Percentiles rank a stretch among this genome's conserved stretches.
These are phyloP conservation scores for Wickerhamiella lipophila DNA, from an alignment of 805 yeast species.

Conservation along the genomic window DNA sequence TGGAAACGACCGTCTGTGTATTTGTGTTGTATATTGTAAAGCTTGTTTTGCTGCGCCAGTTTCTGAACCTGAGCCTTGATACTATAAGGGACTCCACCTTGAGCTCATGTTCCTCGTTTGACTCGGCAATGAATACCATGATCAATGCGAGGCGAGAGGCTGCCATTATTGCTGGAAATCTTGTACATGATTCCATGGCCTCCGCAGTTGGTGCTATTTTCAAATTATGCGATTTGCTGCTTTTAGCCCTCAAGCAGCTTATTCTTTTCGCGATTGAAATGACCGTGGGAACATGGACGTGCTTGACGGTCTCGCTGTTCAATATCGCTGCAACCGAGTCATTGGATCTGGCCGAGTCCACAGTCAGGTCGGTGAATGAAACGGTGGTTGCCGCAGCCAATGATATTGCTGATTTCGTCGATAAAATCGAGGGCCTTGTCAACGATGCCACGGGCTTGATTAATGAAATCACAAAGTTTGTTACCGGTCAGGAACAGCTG, in stretches of 20 bases:
- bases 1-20: slow-evolving; percentile 51
- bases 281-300: slow-evolving; percentile 75
- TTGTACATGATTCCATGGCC: slow-evolving; percentile 35
- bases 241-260: slow-evolving; percentile 47
- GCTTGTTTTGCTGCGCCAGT: slow-evolving; percentile 41
- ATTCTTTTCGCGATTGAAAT: slow-evolving; percentile 56
- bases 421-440: slow-evolving; percentile 44
- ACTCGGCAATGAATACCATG: slow-evolving; percentile 28
- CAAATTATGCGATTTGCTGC: slow-evolving; percentile 19
- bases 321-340: slow-evolving; percentile 64
- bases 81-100: slow-evolving; percentile 32
- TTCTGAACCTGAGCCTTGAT: slow-evolving; percentile 35
- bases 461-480: slow-evolving; percentile 42
- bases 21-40: slow-evolving; percentile 47
- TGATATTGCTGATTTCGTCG: slow-evolving; percentile 55
- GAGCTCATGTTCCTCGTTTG: slow-evolving; percentile 37
- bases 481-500: slow-evolving; percentile 36
- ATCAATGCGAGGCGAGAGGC: slow-evolving; percentile 45
- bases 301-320: slow-evolving; percentile 62
- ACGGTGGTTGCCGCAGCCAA: slow-evolving; percentile 43
- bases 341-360: slow-evolving; percentile 52
- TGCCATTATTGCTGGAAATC: slow-evolving; percentile 40
- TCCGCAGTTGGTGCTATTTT: neutral
- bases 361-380: slow-evolving; percentile 48
- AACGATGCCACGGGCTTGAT: slow-evolving; percentile 43